Base-by-base conservation (phyloP, 306 rosid genomes). In the Cotoneaster glaucophyllus region DNA sequence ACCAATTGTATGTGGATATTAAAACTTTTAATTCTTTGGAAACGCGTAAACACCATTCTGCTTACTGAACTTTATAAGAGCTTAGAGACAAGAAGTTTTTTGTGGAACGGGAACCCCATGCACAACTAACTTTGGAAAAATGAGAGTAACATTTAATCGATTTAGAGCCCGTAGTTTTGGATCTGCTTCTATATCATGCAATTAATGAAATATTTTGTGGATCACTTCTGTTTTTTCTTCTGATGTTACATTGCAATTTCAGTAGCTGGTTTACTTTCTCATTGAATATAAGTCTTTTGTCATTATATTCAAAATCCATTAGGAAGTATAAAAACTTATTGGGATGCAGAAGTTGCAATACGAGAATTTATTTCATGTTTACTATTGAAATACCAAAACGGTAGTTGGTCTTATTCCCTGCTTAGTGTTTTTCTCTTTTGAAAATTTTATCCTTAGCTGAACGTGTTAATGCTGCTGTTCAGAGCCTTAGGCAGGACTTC, bases 381-480 rank as follows among this genome's bases (percentile, higher is more conserved):
- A 37, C 37, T 17, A 69, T 37, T 76, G 39, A 25, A 39, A 37
- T 67, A 68, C 71, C 43, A 28, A 64, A 53, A 58, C 59, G 44
- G 44, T 67, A 39, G 12, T 65, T 73, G 48, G 32, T 63, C 74
- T 76, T 77, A 29, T 34, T 39, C 57, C 63, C 58, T 64, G 59
- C 78, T 66, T 44, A 64, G 63, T 32, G 4, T 3, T 53, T 73
- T 64, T 53, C 54, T 67, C 13, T 53, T 69, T 81, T 54, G 70
- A 74, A 61, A 74, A 52, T 81, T 72, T 54, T 64, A 56, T 77
- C 67, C 50, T 24, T 82, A 94, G 97, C 70, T 73, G 90, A 91
- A 74, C 83, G 90, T 80, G 96, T 94, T 53, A 85, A 88, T 75
- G 80, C 87, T 78, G 82, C 90, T 78, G 89, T 91, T 34, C 86